These are phyloP conservation scores for Metroxylon sagu DNA, from an alignment of 176 grass and related monocot species.

Conservation along the genomic window DNA sequence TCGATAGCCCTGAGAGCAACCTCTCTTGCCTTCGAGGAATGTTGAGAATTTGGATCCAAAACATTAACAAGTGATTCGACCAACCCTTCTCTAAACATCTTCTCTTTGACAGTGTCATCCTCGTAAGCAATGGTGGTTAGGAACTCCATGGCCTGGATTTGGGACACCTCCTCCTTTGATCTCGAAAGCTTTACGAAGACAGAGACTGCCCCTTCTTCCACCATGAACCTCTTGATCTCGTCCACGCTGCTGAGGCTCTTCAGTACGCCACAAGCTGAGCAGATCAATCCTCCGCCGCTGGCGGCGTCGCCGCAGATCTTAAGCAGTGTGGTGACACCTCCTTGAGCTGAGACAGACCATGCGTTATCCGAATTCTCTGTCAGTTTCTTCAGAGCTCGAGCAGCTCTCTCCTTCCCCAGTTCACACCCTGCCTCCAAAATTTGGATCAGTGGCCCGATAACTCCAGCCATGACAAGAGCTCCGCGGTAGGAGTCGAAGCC, in stretches of 20 bases:
- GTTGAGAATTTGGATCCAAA: slow-evolving; percentile 30
- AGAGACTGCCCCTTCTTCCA: slow-evolving; percentile 47
- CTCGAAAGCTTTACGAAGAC: slow-evolving; percentile 41
- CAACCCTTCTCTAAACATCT: slow-evolving; percentile 29
- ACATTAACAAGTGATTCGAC: slow-evolving; percentile 41
- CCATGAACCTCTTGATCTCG: slow-evolving; percentile 79
- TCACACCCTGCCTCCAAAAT: slow-evolving; percentile 27
- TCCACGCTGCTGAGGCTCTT: slow-evolving; percentile 59
- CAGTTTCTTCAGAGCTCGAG: slow-evolving; percentile 51
- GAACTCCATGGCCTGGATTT: slow-evolving; percentile 63
- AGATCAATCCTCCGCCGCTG: slow-evolving; percentile 32
- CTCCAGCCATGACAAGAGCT: slow-evolving; percentile 49
- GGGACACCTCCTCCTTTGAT: slow-evolving; percentile 34
- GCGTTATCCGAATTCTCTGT: slow-evolving; percentile 85
- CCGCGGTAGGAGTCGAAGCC: slow-evolving; percentile 37
- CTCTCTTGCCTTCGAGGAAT: slow-evolving; percentile 64
- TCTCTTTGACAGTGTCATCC: slow-evolving; percentile 17
- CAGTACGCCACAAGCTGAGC: slow-evolving; percentile 55
- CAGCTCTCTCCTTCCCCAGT: slow-evolving; percentile 40
- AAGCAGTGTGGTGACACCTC: slow-evolving; percentile 58
- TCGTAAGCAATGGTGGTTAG: slow-evolving; percentile 35
- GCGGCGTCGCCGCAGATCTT: slow-evolving; percentile 33
- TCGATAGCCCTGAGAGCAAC: slow-evolving; percentile 54
- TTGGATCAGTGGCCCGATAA: slow-evolving; percentile 43
- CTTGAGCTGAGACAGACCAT: slow-evolving; percentile 84